phyloP scores from a whole-genome alignment of 371 early-diverging fungal genomes.

The Conidiobolus incongruus region DNA sequence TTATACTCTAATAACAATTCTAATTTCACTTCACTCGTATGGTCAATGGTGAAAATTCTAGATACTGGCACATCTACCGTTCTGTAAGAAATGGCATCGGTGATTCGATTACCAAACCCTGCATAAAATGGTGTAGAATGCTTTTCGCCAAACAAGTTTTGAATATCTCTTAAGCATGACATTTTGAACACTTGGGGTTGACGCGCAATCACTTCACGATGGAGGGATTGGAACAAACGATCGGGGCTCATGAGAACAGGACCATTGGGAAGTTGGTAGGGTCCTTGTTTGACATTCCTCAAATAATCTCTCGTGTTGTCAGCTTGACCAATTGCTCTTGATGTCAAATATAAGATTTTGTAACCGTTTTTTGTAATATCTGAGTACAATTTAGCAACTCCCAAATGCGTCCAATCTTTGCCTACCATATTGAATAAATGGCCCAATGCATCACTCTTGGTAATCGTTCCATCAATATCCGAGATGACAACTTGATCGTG shows the following conservation, averaged over 20 bases:
- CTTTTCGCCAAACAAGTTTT: slow-evolving; percentile 49
- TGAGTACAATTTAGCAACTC: slow-evolving; percentile 91
- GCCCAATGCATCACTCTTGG: slow-evolving; percentile 93
- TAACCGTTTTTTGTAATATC: slow-evolving; percentile 91
- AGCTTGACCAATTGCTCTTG: slow-evolving; percentile 89
- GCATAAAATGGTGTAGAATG: slow-evolving; percentile 84
- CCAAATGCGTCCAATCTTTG: slow-evolving; percentile 96
- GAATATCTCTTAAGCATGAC: slow-evolving; percentile 83
- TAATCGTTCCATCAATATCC: slow-evolving; percentile 99
- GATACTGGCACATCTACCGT: slow-evolving; percentile 81
- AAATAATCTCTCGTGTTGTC: slow-evolving; percentile 84
- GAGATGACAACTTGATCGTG: slow-evolving; percentile 84
- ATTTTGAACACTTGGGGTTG: slow-evolving; percentile 97
- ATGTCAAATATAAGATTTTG: slow-evolving; percentile 89
- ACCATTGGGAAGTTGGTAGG: slow-evolving; percentile 82
- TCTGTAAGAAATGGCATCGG: slow-evolving; percentile 86
- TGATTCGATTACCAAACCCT: slow-evolving; percentile 87
- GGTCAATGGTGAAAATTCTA: slow-evolving; percentile 93
- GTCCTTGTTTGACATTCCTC: slow-evolving; percentile 69
- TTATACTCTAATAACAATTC: slow-evolving; percentile 69
- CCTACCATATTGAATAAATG: slow-evolving; percentile 96
- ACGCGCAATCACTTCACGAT: slow-evolving; percentile 85
- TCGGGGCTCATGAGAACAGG: slow-evolving; percentile 97
- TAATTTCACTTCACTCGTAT: slow-evolving; percentile 74
- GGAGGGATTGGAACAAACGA: slow-evolving; percentile 79